phyloP scores from a whole-genome alignment of 495 filamentous ascomycete genomes.

The Talaromyces trachyspermus region DNA sequence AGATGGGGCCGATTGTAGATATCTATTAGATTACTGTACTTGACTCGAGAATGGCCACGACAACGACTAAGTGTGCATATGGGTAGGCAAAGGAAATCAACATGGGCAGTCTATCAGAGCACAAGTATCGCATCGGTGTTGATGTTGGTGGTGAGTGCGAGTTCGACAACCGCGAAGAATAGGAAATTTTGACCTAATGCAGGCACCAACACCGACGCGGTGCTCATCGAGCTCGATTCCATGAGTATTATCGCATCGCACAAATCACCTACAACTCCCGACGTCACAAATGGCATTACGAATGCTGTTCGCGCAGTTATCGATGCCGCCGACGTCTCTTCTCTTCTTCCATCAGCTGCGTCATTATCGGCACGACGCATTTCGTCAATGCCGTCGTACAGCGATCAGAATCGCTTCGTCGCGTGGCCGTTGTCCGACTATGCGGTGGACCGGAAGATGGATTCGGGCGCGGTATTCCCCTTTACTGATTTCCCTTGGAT shows the following conservation, averaged over 20 bases:
- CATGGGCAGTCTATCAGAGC: not conserved
- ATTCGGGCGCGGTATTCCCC: slow-evolving; percentile 38
- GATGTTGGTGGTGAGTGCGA: slow-evolving; percentile 16
- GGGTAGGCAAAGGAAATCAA: too few relatives aligned
- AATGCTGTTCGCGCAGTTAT: slow-evolving; percentile 42
- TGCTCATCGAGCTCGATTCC: slow-evolving; percentile 44
- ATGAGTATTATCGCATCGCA: slow-evolving; percentile 44
- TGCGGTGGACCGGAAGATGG: too few relatives aligned
- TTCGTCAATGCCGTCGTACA: slow-evolving; percentile 57
- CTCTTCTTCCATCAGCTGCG: slow-evolving; percentile 39
- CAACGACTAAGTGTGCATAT: too few relatives aligned
- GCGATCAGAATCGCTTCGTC: slow-evolving; percentile 40
- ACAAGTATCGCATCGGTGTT: slow-evolving; percentile 16
- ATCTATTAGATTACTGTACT: too few relatives aligned
- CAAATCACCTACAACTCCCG: slow-evolving; percentile 52
- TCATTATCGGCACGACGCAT: slow-evolving; percentile 57
- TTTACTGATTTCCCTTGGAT: slow-evolving; percentile 36
- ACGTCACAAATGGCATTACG: slow-evolving; percentile 50
- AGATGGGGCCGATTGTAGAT: too few relatives aligned
- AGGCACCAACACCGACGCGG: slow-evolving; percentile 58
- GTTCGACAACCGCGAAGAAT: not conserved
- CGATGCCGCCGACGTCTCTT: slow-evolving; percentile 26
- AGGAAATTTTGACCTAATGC: not conserved
- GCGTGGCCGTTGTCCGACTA: slow-evolving; percentile 20
- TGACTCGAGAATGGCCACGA: too few relatives aligned